Base-by-base conservation (phyloP, 1,284 basidiomycete genomes). In the Cryptococcus sp. region DNA sequence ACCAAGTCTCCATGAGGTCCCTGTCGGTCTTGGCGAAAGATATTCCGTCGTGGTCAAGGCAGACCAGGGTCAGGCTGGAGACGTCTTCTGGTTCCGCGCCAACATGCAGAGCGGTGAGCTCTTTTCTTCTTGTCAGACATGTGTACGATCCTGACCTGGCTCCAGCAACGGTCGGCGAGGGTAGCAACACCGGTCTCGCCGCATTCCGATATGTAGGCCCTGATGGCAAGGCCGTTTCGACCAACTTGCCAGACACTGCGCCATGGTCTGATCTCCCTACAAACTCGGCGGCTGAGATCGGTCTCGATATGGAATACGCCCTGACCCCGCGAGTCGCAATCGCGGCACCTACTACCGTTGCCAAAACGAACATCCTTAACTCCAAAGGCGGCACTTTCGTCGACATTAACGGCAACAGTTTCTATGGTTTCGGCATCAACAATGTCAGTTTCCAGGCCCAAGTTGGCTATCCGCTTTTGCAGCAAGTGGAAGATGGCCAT, bases 11-110 rank as follows among this genome's bases (percentile, higher is more conserved):
- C 60, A 67, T 47, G 69, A 74, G 47, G n/a, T 71, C 11, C 46
- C 57, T 5, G 45, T 70, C 5, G 59, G 50, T 5, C 52, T 56
- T 1, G 74, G 67, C 0, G 70, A 78, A 60, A 67, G 77, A 49
- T 71, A 70, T 50, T 74, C 71, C 4, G 65, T 70, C 25, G 54
- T 77, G 27, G 47, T 79, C 44, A 57, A 72, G 47, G 69, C 73
- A 8, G 53, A 66, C 40, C 48, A 68, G 40, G 70, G 74, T 23
- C 44, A 41, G 31, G 49, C 15, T 27, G 53, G 53, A 6, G 57
- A 59, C 19, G 52, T 64, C 7, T 78, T 71, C 59, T 77, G 63
- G 61, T 57, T 78, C 31, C 31, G 31, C 13, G 31, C 31, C 8
- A 35, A 35, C 10, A 8, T 10, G 13, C 31, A 35, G 16, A 68